Evolutionary conservation across 2,329 filamentous ascomycete genomes (phyloP).

Genomic region (Verticillium longisporum): DNA sequence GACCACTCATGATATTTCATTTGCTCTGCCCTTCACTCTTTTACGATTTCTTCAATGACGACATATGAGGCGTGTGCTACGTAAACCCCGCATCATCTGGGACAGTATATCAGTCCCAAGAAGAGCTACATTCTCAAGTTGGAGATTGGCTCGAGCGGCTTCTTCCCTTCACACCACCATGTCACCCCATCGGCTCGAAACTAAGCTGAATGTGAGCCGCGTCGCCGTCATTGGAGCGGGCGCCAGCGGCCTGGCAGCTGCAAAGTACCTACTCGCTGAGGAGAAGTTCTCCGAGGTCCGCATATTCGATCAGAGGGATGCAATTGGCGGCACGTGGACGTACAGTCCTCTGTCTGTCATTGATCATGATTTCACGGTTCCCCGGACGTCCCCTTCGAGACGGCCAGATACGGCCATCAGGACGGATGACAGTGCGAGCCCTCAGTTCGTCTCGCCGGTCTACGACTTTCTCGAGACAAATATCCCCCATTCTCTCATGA

Average conservation of each 20-base stretch:
- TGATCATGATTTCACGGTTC: conserved; percentile 12
- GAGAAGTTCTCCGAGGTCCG: conserved; percentile 54
- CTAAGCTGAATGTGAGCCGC: conserved; percentile 27
- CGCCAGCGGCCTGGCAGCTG: conserved; percentile 60
- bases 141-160: not conserved
- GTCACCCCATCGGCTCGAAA: conserved; percentile 11
- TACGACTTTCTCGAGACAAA: conserved; percentile 71
- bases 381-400: conserved; percentile 19
- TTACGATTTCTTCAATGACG: not conserved
- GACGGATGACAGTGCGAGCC: conserved; percentile 16
- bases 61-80: not conserved
- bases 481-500: conserved; percentile 66
- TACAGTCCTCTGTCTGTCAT: conserved; percentile 34
- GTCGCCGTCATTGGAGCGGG: conserved; percentile 70
- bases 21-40: not conserved
- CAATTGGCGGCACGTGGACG: conserved; percentile 67
- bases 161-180: conserved; percentile 3
- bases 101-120: not conserved
- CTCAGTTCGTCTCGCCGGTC: conserved; percentile 61
- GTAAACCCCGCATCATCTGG: not conserved
- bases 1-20: not conserved
- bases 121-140: not conserved
- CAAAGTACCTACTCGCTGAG: conserved; percentile 54
- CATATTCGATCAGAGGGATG: conserved; percentile 62
- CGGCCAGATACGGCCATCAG: conserved; percentile 33